Evolutionary conservation across 345 rosid species (phyloP).

Genomic region (Pseudoturritis turrita): DNA sequence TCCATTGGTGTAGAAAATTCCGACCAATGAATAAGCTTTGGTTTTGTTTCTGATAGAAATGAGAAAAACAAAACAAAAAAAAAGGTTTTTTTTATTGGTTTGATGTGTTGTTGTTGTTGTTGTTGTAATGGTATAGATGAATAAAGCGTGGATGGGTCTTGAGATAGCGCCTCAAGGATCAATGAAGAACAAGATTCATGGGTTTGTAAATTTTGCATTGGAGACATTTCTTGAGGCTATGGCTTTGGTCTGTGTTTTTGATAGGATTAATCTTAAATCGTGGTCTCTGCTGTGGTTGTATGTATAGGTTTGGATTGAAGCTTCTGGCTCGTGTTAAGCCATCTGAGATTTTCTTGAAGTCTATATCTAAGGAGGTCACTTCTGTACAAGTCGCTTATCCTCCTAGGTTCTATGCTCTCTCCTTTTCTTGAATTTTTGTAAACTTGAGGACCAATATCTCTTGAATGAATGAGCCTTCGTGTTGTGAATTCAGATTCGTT

Average conservation of each 20-base stretch:
- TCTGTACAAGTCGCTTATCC: constrained; percentile 67
- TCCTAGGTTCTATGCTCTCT: constrained; percentile 44
- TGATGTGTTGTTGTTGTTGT: constrained; percentile 13
- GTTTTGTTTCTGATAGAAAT: neutral
- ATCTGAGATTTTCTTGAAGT: constrained; percentile 86
- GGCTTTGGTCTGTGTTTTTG: constrained; percentile 1
- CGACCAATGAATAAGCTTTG: constrained; percentile 21
- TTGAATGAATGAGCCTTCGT: neutral
- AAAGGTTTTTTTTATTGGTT: neutral
- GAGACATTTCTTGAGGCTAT: neutral
- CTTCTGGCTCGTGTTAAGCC: constrained; percentile 87
- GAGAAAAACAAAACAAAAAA: no score
- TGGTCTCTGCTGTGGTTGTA: neutral
- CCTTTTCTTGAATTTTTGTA: no score
- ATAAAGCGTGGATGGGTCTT: constrained; percentile 74
- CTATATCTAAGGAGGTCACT: constrained; percentile 76
- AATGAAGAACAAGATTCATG: constrained; percentile 80
- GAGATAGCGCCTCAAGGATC: constrained; percentile 79
- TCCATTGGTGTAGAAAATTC: no score
- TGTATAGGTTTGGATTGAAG: constrained; percentile 76
- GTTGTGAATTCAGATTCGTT: neutral
- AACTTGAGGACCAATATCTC: no score
- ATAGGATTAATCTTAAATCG: neutral
- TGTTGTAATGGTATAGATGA: constrained; percentile 56
- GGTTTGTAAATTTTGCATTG: constrained; percentile 52